Conservation (phyloP, 2,329 filamentous ascomycete genomes). For the Colletotrichum agaves region DNA sequence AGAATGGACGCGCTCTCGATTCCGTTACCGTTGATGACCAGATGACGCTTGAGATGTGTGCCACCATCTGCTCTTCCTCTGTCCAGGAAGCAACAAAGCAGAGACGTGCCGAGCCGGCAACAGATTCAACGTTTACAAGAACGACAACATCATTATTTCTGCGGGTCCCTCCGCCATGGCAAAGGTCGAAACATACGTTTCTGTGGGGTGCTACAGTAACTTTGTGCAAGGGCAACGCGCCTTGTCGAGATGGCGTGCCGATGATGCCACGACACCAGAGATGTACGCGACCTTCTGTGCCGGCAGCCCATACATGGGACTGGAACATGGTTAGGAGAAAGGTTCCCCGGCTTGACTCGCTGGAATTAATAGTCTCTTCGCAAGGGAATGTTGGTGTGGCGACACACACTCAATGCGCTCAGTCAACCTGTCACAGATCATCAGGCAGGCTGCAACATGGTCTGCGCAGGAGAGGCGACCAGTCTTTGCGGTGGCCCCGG, state of each 20-base stretch:
- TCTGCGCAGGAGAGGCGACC: conserved; percentile 52
- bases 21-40: conserved; percentile 42
- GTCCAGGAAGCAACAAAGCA: conserved; percentile 13
- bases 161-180: conserved; percentile 1
- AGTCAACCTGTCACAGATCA: conserved; percentile 45
- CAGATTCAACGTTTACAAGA: conserved; percentile 30
- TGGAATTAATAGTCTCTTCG: background rate
- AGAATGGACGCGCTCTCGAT: conserved; percentile 44
- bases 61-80: conserved; percentile 42
- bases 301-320: conserved; percentile 45
- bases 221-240: conserved; percentile 43
- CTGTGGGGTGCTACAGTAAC: conserved; percentile 51
- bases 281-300: conserved; percentile 46
- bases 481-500: conserved; percentile 55
- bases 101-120: conserved; percentile 27
- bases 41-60: conserved; percentile 50
- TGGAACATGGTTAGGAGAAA: conserved; percentile 47
- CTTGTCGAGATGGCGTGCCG: conserved; percentile 42
- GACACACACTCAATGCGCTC: conserved; percentile 46
- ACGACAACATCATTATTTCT: conserved; percentile 17
- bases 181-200: conserved; percentile 42
- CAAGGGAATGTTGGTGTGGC: conserved; percentile 48
- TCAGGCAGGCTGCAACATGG: conserved; percentile 51
- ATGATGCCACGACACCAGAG: conserved; percentile 50
- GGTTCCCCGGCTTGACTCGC: background rate